phyloP scores from a whole-genome alignment of 83 land plant species.

The Picea abies region DNA sequence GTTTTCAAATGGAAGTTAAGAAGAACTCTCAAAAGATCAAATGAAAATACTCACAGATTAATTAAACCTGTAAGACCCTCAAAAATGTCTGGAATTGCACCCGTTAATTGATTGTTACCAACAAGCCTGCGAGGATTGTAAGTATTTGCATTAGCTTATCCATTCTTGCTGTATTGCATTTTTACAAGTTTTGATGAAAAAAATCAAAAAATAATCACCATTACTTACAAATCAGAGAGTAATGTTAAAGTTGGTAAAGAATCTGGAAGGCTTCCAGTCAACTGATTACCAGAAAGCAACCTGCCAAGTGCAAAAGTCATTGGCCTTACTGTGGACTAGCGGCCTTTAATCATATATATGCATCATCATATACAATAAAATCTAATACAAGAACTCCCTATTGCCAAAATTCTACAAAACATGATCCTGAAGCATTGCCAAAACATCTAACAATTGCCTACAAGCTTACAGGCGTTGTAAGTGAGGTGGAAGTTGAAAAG shows the following conservation, averaged over 20 bases:
- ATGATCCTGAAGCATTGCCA: background rate
- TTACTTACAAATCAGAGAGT: conserved; percentile 51
- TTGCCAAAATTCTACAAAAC: conserved; percentile 8
- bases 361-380: background rate
- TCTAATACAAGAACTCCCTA: background rate
- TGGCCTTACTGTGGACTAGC: background rate
- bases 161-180: background rate
- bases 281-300: conserved; percentile 57
- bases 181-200: background rate
- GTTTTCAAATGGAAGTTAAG: background rate
- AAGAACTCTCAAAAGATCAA: background rate
- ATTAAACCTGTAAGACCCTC: conserved; percentile 33
- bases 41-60: conserved; percentile 39
- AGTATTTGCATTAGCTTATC: background rate
- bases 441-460: background rate
- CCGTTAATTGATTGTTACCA: conserved; percentile 42
- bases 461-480: conserved; percentile 53
- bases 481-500: conserved; percentile 56
- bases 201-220: background rate
- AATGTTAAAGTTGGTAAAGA: conserved; percentile 36
- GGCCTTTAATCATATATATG: background rate
- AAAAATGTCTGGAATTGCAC: conserved; percentile 73
- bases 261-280: conserved; percentile 59
- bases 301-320: conserved; percentile 20
- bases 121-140: conserved; percentile 39